Evolutionary conservation across 352 stramenopile genomes (phyloP).

Genomic region (Globisporangium mamillatum): DNA sequence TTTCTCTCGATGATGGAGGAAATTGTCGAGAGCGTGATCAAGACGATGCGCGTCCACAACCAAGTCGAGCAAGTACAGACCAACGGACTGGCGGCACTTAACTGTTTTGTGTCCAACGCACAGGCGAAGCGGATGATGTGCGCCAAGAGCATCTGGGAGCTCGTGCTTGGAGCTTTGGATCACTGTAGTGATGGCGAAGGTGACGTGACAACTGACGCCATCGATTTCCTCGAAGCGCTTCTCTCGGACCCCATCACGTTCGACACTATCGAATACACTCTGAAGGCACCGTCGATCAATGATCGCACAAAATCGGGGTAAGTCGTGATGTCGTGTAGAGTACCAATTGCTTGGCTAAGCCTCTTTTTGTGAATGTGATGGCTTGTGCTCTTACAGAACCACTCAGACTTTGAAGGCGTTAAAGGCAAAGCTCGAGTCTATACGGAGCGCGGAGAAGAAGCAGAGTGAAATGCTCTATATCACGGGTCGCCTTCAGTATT

Average conservation of each 20-base stretch:
- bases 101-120: conserved; percentile 28
- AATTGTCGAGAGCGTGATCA: conserved; percentile 28
- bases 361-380: neutral
- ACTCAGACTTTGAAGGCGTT: conserved; percentile 14
- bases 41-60: conserved; percentile 32
- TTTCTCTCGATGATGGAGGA: conserved; percentile 11
- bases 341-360: neutral
- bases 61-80: conserved; percentile 44
- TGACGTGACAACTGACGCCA: conserved; percentile 29
- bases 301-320: conserved; percentile 15
- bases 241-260: conserved; percentile 27
- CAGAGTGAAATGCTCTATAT: conserved; percentile 2
- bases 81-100: conserved; percentile 51
- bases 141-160: conserved; percentile 26
- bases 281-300: conserved; percentile 8
- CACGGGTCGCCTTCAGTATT: conserved; percentile 2
- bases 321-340: neutral
- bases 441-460: neutral
- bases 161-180: conserved; percentile 28
- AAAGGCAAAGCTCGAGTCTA: neutral
- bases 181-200: conserved; percentile 10
- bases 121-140: conserved; percentile 26
- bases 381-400: neutral
- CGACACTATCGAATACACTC: conserved; percentile 9
- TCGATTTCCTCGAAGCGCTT: conserved; percentile 39